Conservation (phyloP, 202 grass and related monocot species). For the Elaeis oleifera region DNA sequence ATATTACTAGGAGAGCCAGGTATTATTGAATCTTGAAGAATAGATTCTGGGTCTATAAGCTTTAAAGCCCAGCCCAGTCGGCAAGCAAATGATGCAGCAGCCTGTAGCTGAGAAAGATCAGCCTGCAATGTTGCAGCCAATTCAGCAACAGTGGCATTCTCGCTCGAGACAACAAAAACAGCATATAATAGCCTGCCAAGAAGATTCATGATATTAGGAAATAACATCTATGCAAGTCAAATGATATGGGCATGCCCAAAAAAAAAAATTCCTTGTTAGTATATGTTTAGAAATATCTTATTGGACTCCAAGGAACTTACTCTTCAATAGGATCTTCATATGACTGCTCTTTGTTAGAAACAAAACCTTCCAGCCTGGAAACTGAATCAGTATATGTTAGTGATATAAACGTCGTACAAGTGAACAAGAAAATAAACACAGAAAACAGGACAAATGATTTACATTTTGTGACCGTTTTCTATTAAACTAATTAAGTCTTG, state of each 20-base stretch:
- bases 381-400: conserved; percentile 52
- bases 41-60: conserved; percentile 60
- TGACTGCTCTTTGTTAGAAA: conserved; percentile 96
- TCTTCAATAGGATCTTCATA: conserved; percentile 99
- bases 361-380: conserved; percentile 97
- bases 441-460: too few relatives aligned
- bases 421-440: too few relatives aligned
- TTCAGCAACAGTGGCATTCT: conserved; percentile 94
- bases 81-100: conserved; percentile 96
- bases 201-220: conserved; percentile 28
- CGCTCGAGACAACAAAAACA: conserved; percentile 96
- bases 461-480: too few relatives aligned
- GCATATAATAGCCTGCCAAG: conserved; percentile 75
- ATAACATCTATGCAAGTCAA: conserved; percentile 15
- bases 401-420: conserved; percentile 2
- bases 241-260: not conserved
- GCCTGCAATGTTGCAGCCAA: conserved; percentile 88
- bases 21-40: conserved; percentile 49
- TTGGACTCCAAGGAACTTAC: conserved; percentile 33
- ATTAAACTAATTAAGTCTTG: too few relatives aligned
- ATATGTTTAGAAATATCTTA: not conserved
- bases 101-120: conserved; percentile 79
- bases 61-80: conserved; percentile 87
- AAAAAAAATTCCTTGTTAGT: not conserved
- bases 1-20: conserved; percentile 48